Base-by-base conservation (phyloP, 2,329 filamentous ascomycete species). In the Aquanectria penicillioides region DNA sequence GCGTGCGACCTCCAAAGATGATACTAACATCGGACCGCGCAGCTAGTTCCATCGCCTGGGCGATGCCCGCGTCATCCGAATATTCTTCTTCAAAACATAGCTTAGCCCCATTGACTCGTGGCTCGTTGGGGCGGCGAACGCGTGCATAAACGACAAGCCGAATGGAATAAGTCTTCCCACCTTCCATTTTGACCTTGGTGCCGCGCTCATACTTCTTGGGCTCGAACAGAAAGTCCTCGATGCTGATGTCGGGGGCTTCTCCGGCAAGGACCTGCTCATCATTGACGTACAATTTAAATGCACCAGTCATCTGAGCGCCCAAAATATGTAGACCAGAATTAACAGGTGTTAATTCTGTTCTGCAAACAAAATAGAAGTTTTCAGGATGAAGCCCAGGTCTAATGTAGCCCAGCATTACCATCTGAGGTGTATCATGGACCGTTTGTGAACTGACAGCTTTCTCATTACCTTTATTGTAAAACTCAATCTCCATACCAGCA, bases 221-320 rank as follows among this genome's bases (percentile, higher is more conserved):
- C 12, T 59, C 58, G 17, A 61, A 61, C 10, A 61, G 25, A 17
- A 61, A 59, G 15, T 59, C 49, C 15, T 61, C 59, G 6, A 55
- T 58, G 10, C 40, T 48, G 15, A 57, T 23, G 11, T 37, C 44
- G 15, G 22, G 17, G 13, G 20, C 46, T 13, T 29, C 26, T 12
- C 33, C 53, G n/a, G 52, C 44, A 8, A 61, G 40, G 3, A 61
- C 47, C 38, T 61, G 26, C 4, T 10, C 13, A 11, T 22, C 41
- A 31, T 57, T 36, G 9, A 61, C 17, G 7, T 11, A 44, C 11
- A 61, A 29, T 8, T 31, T 34, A 22, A 57, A 57, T 29, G 47
- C 28, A 3, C 58, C 58, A 12, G 58, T 43, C 15, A 33, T 43
- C 15, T 53, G 44, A 11, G 57, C 40, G 3, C 47, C 53, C 9